A percentile compares a stretch with the other conserved stretches of the same genome.
Evolutionary conservation across 192 early-diverging fungal genomes (phyloP).

Genomic region (Lunasporangiospora selenospora): DNA sequence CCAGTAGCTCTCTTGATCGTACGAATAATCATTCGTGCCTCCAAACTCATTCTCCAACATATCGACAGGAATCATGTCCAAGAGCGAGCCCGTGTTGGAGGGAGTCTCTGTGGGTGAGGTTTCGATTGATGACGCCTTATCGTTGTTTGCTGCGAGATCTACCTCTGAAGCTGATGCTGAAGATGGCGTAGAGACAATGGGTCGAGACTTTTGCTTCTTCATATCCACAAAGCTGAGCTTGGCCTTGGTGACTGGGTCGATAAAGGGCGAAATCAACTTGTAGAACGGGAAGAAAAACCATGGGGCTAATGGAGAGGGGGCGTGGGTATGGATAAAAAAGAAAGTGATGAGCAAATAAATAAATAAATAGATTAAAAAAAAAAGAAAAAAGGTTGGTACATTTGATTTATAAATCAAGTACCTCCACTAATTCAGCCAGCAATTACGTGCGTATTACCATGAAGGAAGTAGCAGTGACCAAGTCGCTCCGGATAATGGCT

Average conservation of each 20-base stretch:
- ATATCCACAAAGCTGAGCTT: constrained; percentile 88
- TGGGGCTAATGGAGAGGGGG: constrained; percentile 62
- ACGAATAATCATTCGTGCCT: constrained; percentile 75
- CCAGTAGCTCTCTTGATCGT: constrained; percentile 78
- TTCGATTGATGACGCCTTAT: constrained; percentile 5
- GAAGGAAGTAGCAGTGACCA: constrained; percentile 71
- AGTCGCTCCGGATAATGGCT: constrained; percentile 93
- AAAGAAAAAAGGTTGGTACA: constrained; percentile 1
- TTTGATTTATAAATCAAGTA: not conserved
- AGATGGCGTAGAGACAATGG: constrained; percentile 22
- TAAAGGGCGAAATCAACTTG: constrained; percentile 84
- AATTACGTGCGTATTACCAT: constrained; percentile 50
- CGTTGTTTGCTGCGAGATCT: not conserved
- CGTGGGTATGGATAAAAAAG: not conserved
- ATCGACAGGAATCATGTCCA: constrained; percentile 56
- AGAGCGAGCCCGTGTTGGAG: constrained; percentile 23
- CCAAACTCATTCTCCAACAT: constrained; percentile 77
- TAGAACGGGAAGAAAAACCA: constrained; percentile 89
- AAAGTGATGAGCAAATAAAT: not conserved
- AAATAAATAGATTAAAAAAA: not conserved
- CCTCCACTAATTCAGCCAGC: too few relatives aligned
- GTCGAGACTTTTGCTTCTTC: constrained; percentile 51
- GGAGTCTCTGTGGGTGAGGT: constrained; percentile 12
- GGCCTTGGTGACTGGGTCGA: constrained; percentile 88
- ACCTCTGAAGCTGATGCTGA: constrained; percentile 27